Evolutionary conservation across 164 flowering plant species (phyloP), one percentile per base, ranked within the genome.

Genomic region (Nymphaea colorata): DNA sequence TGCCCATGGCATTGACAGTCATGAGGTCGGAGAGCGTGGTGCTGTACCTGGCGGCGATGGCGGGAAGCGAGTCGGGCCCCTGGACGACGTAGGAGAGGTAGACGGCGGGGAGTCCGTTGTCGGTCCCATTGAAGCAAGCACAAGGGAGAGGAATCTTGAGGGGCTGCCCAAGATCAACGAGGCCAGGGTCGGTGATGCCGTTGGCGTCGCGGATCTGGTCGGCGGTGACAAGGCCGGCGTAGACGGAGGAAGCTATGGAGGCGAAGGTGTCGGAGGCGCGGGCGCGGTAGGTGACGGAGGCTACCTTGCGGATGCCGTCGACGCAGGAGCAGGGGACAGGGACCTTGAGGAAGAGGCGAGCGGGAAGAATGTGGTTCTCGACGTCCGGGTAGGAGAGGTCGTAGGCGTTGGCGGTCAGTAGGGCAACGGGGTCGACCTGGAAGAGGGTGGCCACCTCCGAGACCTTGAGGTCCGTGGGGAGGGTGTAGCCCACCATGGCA

Each of bases 391-490:
- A 82, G 3, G 93, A 86, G 64, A 88, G 77, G 81, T 91, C 96
- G 63, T 90, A 81, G 80, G 94, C 78, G 71, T 94, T 94, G 47
- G 98, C 87, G 6, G 87, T 76, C 69, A 94, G 84, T 65, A 94
- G 84, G 8, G 90, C 45, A 44, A 90, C 73, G 44, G 98, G 89
- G 76, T 94, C 98, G 62, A 90, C 72, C 65, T 82, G 79, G 81
- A 94, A 94, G 77, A 89, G 96, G 43, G 93, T 67, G 5, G 96
- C 85, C 4, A 94, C 79, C 69, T 94, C 89, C 10, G 99, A 81
- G 71, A 94, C 96, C 72, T 94, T 94, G 73, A 91, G 90, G 80
- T 88, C 93, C 2, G 97, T 87, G 89, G 88, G 87, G 71, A 94
- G 87, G 0, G 88, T 86, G 88, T 94, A 94, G 7, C 91, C 96